phyloP scores from a whole-genome alignment of 2,329 filamentous ascomycete species.

The Neopestalotiopsis sp. region DNA sequence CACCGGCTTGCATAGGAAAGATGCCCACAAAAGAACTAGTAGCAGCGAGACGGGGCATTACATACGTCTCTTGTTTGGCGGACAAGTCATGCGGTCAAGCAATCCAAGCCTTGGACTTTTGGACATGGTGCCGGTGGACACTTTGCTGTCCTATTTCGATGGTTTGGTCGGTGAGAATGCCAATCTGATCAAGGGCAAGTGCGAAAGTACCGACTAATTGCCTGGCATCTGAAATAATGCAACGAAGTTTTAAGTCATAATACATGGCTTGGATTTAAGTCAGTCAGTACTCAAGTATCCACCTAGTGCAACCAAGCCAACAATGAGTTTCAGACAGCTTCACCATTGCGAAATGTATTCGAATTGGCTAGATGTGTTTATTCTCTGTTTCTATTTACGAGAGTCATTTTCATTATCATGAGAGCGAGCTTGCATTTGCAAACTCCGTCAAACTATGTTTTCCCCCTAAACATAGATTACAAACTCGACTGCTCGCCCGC shows the following conservation, averaged over 20 bases:
- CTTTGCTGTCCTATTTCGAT: slow-evolving; percentile 72
- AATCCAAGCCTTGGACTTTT: slow-evolving; percentile 70
- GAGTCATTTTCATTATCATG: too few species aligned
- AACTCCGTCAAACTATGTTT: background rate
- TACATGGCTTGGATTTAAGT: too few species aligned
- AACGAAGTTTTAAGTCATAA: background rate
- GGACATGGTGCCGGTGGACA: slow-evolving; percentile 72
- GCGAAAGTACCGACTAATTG: slow-evolving; percentile 23
- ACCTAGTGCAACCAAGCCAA: too few species aligned
- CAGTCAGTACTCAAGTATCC: too few species aligned
- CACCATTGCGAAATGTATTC: too few species aligned
- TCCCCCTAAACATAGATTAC: background rate
- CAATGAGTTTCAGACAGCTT: too few species aligned
- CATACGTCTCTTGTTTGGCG: slow-evolving; percentile 74
- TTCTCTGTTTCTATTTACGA: too few species aligned
- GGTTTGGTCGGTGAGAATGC: slow-evolving; percentile 65
- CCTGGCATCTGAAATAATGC: background rate
- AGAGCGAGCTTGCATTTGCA: background rate
- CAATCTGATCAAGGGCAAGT: slow-evolving; percentile 45
- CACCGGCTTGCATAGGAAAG: background rate
- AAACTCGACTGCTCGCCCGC: background rate
- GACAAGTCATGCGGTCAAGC: slow-evolving; percentile 68
- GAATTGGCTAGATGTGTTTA: too few species aligned
- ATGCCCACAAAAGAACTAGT: slow-evolving; percentile 21
- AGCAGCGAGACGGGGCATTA: slow-evolving; percentile 43